Conservation (phyloP, 1,284 basidiomycete genomes). For the Naganishia liquefaciens region DNA sequence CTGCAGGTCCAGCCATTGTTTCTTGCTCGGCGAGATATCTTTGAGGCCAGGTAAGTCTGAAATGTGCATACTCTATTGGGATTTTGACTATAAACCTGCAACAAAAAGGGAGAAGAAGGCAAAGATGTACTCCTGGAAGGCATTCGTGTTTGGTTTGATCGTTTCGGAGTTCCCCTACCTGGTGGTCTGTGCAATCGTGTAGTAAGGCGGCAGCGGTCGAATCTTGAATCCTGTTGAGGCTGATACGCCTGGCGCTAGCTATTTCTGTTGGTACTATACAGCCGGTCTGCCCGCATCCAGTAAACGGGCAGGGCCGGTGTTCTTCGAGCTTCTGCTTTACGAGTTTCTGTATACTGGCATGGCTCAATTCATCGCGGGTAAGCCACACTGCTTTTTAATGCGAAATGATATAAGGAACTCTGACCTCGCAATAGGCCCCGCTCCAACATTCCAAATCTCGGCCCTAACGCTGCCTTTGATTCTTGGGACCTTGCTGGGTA, state of each 20-base stretch:
- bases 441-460: slow-evolving; percentile 23
- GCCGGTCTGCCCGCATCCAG: slow-evolving; percentile 2
- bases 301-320: slow-evolving; percentile 43
- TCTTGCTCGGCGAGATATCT: slow-evolving; percentile 50
- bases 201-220: too few species aligned
- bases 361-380: slow-evolving; percentile 37
- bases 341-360: slow-evolving; percentile 52
- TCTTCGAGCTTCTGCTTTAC: slow-evolving; percentile 49
- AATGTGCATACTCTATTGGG: too few species aligned
- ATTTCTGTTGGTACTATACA: slow-evolving; percentile 25
- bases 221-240: too few species aligned
- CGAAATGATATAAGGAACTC: background rate
- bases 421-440: slow-evolving; percentile 11
- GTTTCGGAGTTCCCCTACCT: slow-evolving; percentile 50
- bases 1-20: slow-evolving; percentile 49
- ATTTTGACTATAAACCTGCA: too few species aligned
- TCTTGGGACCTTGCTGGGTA: slow-evolving; percentile 55
- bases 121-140: slow-evolving; percentile 50
- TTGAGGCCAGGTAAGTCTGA: slow-evolving; percentile 39
- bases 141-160: slow-evolving; percentile 41
- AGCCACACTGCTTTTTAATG: slow-evolving; percentile 15
- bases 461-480: slow-evolving; percentile 28
- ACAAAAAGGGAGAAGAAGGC: slow-evolving; percentile 45
- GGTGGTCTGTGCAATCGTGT: slow-evolving; percentile 44
- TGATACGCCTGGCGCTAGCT: slow-evolving; percentile 1